A percentile compares a stretch with the other conserved stretches of the same genome.
These are phyloP conservation scores for Schizochytrium sp. DNA, from an alignment of 108 stramenopile species.

Conservation along the genomic window DNA sequence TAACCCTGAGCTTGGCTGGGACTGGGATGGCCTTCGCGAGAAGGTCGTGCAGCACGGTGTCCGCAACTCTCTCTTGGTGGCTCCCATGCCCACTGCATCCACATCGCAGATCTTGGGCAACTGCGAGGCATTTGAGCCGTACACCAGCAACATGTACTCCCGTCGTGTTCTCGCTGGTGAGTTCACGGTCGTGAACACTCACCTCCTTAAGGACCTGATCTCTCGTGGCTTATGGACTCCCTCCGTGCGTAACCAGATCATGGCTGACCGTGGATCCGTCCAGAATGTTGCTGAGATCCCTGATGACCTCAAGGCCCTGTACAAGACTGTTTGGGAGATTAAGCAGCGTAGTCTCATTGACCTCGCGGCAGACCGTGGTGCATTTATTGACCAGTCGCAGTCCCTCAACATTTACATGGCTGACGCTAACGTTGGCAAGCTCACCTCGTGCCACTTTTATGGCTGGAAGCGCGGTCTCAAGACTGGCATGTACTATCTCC, in stretches of 20 bases:
- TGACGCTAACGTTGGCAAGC: slow-evolving; percentile 88
- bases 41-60: slow-evolving; percentile 89
- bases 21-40: slow-evolving; percentile 91
- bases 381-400: slow-evolving; percentile 99
- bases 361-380: slow-evolving; percentile 98
- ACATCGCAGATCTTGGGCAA: slow-evolving; percentile 99
- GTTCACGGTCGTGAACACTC: slow-evolving; percentile 98
- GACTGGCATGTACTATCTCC: slow-evolving; percentile 99
- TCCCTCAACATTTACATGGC: slow-evolving; percentile 98
- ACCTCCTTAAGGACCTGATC: slow-evolving; percentile 95
- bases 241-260: slow-evolving; percentile 92
- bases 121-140: slow-evolving; percentile 99
- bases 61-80: slow-evolving; percentile 96
- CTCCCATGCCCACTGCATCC: slow-evolving; percentile 99
- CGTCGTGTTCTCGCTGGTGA: slow-evolving; percentile 98
- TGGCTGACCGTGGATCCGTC: slow-evolving; percentile 95
- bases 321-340: slow-evolving; percentile 99
- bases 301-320: slow-evolving; percentile 89
- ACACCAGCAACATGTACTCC: slow-evolving; percentile 98
- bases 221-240: slow-evolving; percentile 94
- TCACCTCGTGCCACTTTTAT: slow-evolving; percentile 98
- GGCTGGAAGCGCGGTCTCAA: slow-evolving; percentile 98
- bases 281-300: slow-evolving; percentile 93
- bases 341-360: slow-evolving; percentile 92
- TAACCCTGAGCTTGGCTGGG: slow-evolving; percentile 82